phyloP scores from a whole-genome alignment of 176 grass and related monocot species.

The Coix lacrymajobi region DNA sequence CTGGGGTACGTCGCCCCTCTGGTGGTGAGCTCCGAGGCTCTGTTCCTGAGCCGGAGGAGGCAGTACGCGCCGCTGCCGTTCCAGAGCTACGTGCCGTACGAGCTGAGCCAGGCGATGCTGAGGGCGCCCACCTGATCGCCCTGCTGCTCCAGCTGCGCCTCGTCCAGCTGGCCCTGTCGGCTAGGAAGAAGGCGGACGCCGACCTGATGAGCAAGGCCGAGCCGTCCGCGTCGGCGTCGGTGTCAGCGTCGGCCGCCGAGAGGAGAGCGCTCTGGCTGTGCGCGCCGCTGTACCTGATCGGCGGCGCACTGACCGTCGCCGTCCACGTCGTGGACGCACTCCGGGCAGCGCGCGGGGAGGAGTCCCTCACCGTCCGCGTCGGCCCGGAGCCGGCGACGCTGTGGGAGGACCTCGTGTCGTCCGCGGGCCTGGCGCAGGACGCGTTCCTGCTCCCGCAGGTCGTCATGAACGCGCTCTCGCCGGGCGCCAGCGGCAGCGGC shows the following conservation, averaged over 20 bases:
- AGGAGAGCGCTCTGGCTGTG: conserved; percentile 15
- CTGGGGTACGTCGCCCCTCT: conserved; percentile 37
- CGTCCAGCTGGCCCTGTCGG: background rate
- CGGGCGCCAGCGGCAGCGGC: no score
- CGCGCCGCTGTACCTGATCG: conserved; percentile 24
- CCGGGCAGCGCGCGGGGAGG: background rate
- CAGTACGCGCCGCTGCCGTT: no score
- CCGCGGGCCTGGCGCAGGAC: conserved; percentile 16
- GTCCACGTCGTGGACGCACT: background rate
- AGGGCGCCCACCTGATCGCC: conserved; percentile 40
- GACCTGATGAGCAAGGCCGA: background rate
- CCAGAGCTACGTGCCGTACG: conserved; percentile 39
- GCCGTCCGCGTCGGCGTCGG: no score
- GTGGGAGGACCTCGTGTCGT: conserved; percentile 10
- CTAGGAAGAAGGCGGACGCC: background rate
- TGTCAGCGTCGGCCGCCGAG: background rate
- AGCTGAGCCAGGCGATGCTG: conserved; percentile 44
- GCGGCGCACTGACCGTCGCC: conserved; percentile 5
- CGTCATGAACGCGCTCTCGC: background rate
- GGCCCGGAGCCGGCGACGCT: background rate
- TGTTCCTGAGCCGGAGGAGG: conserved; percentile 51
- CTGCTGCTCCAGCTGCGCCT: conserved; percentile 39
- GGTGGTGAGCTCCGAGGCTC: conserved; percentile 39
- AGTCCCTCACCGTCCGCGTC: background rate
- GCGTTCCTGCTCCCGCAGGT: conserved; percentile 30